Conservation (phyloP, 139 green algal species). For the Haematococcus sp. region DNA sequence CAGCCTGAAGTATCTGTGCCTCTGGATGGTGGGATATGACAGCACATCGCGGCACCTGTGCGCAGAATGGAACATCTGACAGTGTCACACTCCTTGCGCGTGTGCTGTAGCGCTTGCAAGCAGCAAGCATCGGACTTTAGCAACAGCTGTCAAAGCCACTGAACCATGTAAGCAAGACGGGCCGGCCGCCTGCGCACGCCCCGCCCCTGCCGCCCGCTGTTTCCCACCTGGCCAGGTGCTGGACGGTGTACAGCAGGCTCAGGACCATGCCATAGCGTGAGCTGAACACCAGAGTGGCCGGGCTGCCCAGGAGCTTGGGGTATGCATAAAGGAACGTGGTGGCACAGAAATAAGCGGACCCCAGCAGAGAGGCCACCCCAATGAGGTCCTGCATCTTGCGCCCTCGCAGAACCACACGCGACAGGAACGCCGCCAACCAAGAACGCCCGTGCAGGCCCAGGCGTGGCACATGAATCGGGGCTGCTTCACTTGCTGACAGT, state of each 20-base stretch:
- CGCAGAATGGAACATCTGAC: neutral
- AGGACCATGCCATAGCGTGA: slow-evolving; percentile 15
- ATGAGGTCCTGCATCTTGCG: neutral
- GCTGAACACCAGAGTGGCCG: slow-evolving; percentile 1
- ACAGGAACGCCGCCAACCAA: slow-evolving; percentile 20
- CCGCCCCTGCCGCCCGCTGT: neutral
- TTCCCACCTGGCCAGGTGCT: slow-evolving; percentile 19
- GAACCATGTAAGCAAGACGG: no score
- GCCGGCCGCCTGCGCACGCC: neutral
- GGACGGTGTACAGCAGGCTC: slow-evolving; percentile 15
- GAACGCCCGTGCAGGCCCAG: slow-evolving; percentile 20
- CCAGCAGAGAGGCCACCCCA: slow-evolving; percentile 4
- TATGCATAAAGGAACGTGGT: slow-evolving; percentile 11
- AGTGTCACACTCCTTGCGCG: no score
- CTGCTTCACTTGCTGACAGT: slow-evolving; percentile 18
- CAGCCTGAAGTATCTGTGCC: slow-evolving; percentile 29
- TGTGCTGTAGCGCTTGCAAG: no score
- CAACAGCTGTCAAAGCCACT: no score
- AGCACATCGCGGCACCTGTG: slow-evolving; percentile 33
- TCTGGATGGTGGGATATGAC: slow-evolving; percentile 13
- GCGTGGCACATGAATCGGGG: slow-evolving; percentile 9
- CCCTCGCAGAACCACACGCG: slow-evolving; percentile 13
- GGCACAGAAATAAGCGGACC: neutral
- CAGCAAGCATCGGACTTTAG: no score
- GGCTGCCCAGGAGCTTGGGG: neutral